Percentiles rank a stretch among this genome's conserved stretches.
These are phyloP conservation scores for Dispira simplex DNA, from an alignment of 192 early-diverging fungal species.

Conservation along the genomic window DNA sequence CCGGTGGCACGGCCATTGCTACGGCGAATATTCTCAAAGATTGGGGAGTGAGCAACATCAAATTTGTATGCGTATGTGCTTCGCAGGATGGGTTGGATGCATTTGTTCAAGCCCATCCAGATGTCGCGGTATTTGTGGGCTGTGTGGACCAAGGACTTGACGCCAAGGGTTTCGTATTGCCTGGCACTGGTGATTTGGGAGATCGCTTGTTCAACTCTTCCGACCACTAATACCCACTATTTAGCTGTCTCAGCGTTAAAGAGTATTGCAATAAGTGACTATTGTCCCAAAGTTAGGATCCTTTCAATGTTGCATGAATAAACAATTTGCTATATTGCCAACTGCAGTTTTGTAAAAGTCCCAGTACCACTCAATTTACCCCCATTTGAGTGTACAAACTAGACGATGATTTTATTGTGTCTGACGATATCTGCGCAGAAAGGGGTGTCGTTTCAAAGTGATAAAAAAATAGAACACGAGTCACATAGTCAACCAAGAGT, in stretches of 20 bases:
- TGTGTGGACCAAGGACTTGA: conserved; percentile 40
- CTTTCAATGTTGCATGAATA: no score
- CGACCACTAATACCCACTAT: not conserved
- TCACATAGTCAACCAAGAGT: not conserved
- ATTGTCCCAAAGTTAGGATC: no score
- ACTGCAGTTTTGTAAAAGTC: no score
- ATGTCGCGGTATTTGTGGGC: conserved; percentile 37
- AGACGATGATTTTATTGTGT: no score
- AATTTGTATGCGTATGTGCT: conserved; percentile 46
- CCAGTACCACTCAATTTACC: no score
- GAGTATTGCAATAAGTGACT: no score
- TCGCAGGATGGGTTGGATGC: conserved; percentile 31
- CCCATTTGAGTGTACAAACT: no score
- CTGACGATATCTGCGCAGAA: no score
- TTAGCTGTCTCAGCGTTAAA: no score
- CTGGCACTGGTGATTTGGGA: conserved; percentile 51
- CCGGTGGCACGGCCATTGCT: conserved; percentile 61
- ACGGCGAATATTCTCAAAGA: conserved; percentile 60
- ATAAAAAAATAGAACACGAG: not conserved
- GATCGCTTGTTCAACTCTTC: conserved; percentile 45
- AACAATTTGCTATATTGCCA: no score
- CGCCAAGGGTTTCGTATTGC: conserved; percentile 37
- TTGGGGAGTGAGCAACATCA: conserved; percentile 62
- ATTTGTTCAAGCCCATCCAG: conserved; percentile 27
- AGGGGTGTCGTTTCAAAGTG: no score